Conservation (phyloP, 768 basidiomycete species). For the Brasilioporus rufonigricans region DNA sequence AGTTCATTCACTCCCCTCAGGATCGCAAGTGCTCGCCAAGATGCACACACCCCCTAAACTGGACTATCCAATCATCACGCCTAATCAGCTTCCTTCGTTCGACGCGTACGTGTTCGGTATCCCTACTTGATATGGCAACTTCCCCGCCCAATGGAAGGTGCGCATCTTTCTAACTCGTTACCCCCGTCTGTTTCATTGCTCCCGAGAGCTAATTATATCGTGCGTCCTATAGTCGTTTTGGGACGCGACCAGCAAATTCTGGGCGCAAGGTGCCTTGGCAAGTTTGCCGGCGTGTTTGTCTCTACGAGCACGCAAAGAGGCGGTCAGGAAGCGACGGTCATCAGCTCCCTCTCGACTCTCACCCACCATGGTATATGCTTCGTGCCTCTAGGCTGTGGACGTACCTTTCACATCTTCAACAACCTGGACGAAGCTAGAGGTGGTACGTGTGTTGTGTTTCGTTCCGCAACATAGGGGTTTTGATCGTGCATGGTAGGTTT, state of each 20-base stretch:
- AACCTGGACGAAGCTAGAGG: slow-evolving; percentile 48
- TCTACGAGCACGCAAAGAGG: slow-evolving; percentile 74
- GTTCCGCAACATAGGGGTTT: no score
- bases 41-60: slow-evolving; percentile 75
- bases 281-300: no score
- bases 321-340: slow-evolving; percentile 68
- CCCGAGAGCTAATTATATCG: slow-evolving; percentile 4
- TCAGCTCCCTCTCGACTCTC: no score
- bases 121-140: no score
- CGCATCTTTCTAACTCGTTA: slow-evolving; percentile 8
- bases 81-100: slow-evolving; percentile 51
- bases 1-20: slow-evolving; percentile 33
- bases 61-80: slow-evolving; percentile 57
- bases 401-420: slow-evolving; percentile 40
- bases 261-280: no score
- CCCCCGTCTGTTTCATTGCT: not conserved
- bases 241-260: no score
- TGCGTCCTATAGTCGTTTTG: no score
- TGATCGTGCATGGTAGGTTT: slow-evolving; percentile 44
- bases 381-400: slow-evolving; percentile 71
- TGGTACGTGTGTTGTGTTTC: no score
- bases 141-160: no score
- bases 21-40: slow-evolving; percentile 61
- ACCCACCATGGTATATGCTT: no score
- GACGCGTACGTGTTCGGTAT: slow-evolving; percentile 78